Evolutionary conservation across 2,329 filamentous ascomycete species (phyloP).

Genomic region (Cladobotryum mycophilum): DNA sequence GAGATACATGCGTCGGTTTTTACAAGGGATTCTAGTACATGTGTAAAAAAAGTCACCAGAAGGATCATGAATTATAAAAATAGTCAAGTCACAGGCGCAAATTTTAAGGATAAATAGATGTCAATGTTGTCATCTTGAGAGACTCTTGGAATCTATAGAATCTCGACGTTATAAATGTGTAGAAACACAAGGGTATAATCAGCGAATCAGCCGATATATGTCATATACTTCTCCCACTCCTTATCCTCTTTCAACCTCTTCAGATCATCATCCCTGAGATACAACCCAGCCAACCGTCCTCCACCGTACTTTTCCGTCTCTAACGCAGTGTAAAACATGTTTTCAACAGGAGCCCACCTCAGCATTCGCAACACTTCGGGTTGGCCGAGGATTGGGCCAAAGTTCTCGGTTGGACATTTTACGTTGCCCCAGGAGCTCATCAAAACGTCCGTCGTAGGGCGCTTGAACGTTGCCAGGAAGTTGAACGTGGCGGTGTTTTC

Average conservation of each 20-base stretch:
- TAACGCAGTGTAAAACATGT: slow-evolving; percentile 45
- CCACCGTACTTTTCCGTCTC: slow-evolving; percentile 29
- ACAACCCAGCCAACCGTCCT: slow-evolving; percentile 37
- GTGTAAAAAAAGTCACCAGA: too few relatives aligned
- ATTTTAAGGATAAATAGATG: too few relatives aligned
- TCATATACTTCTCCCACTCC: slow-evolving; percentile 6
- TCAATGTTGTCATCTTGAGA: too few relatives aligned
- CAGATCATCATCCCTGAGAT: slow-evolving; percentile 43
- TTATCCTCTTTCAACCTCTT: slow-evolving; percentile 35
- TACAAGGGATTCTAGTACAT: too few relatives aligned
- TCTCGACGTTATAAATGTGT: too few relatives aligned
- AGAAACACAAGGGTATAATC: too few relatives aligned
- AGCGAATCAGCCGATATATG: not conserved
- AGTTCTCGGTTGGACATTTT: slow-evolving; percentile 36
- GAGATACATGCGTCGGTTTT: too few relatives aligned
- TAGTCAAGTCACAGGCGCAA: too few relatives aligned
- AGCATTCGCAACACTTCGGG: slow-evolving; percentile 44
- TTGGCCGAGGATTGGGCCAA: slow-evolving; percentile 38
- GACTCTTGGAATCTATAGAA: too few relatives aligned
- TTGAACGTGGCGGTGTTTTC: slow-evolving; percentile 29
- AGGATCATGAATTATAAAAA: too few relatives aligned
- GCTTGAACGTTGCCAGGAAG: slow-evolving; percentile 30
- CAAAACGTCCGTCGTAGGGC: slow-evolving; percentile 36
- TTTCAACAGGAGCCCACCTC: slow-evolving; percentile 37
- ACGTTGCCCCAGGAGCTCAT: slow-evolving; percentile 50